Base-by-base conservation (phyloP, 257 asterid species). In the Solanum lycopersicoides region DNA sequence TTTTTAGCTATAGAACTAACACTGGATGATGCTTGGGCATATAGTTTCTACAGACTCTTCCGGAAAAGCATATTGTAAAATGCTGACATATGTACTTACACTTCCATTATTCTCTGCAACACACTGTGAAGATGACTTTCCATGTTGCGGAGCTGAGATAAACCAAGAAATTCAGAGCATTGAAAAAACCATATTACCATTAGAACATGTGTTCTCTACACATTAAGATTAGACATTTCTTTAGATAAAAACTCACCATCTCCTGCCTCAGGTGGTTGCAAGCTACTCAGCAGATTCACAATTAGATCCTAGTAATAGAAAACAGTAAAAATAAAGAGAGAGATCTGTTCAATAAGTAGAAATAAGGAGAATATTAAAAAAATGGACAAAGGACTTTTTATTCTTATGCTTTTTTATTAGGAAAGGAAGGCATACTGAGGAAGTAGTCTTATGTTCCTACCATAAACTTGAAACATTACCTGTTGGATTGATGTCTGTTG, bases 401-500 rank as follows among this genome's bases (percentile, higher is more conserved):
- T 76, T n/a, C 60, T 76, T 41, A 60, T 76, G 60, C 10, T 13
- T n/a, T 68, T 42, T 23, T 12, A 23, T 76, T 21, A 75, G 34
- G 53, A 42, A 76, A 30, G 83, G 60, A 76, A 25, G 23, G 60
- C 14, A 10, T 76, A 76, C 37, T 39, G 53, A 79, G 39, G 41
- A 79, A 79, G 16, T 45, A 45, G 10, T 25, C 84, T 45, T 79
- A 25, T 45, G 5, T 79, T 79, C 41, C 68, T 80, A 47, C 30
- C 69, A 80, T 50, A 11, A 80, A 47, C 44, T 80, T 50, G 44
- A 80, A 47, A 80, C n/a, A 56, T 30, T 86, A 86, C 99, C 93
- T 97, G 99, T 90, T 97, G 99, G 84, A 95, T 84, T 72, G 99
- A 96, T 90, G 98, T 96, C 90, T 96, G 99, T 85, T 96, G 98